phyloP scores from a whole-genome alignment of 2,329 filamentous ascomycete genomes.

The Alternaria arborescens region DNA sequence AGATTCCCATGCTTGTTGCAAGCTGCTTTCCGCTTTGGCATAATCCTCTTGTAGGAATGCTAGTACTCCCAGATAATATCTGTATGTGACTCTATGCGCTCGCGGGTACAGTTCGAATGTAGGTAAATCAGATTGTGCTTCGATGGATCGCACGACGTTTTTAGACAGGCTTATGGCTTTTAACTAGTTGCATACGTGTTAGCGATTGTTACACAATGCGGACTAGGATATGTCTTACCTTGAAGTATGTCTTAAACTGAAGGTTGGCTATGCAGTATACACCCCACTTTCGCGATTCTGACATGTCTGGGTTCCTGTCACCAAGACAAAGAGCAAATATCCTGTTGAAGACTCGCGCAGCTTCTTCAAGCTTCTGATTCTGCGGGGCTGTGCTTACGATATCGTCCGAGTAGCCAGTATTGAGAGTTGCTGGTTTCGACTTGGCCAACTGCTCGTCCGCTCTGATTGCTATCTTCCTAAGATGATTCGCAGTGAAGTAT shows the following conservation, averaged over 20 bases:
- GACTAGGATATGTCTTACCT: constrained; percentile 53
- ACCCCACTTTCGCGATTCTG: constrained; percentile 94
- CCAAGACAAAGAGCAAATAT: constrained; percentile 91
- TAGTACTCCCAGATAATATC: constrained; percentile 95
- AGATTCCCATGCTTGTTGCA: constrained; percentile 81
- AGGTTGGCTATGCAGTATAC: constrained; percentile 95
- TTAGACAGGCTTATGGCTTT: constrained; percentile 90
- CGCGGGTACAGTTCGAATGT: constrained; percentile 80
- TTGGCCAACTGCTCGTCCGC: constrained; percentile 76
- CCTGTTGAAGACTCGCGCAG: constrained; percentile 86
- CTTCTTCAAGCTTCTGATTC: constrained; percentile 88
- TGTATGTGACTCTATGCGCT: constrained; percentile 92
- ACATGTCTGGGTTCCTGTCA: constrained; percentile 81
- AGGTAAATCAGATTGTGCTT: constrained; percentile 82
- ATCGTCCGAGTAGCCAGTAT: constrained; percentile 75
- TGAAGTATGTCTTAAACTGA: constrained; percentile 98
- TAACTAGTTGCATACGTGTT: constrained; percentile 56
- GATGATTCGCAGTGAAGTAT: constrained; percentile 85
- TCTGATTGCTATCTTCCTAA: constrained; percentile 88
- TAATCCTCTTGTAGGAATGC: constrained; percentile 96
- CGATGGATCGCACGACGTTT: constrained; percentile 85
- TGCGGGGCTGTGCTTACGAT: constrained; percentile 71
- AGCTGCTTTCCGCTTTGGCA: constrained; percentile 63
- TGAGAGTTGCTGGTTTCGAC: constrained; percentile 58
- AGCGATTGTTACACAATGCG: constrained; percentile 1